Evolutionary conservation across 805 yeast species (phyloP).

Genomic region (Candida namnaoensis): DNA sequence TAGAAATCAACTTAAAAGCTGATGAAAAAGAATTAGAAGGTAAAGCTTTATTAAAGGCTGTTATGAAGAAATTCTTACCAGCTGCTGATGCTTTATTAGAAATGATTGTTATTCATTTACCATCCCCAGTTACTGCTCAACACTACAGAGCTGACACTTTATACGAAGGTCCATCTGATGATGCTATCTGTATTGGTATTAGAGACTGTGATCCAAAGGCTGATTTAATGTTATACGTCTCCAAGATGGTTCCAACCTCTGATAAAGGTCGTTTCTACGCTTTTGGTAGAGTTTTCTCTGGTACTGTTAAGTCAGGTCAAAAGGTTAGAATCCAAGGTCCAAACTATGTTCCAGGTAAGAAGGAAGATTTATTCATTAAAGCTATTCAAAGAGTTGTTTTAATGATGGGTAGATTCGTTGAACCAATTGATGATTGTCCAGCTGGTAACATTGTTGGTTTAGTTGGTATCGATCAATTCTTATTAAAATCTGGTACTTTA

Average conservation of each 20-base stretch:
- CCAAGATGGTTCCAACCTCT: constrained; percentile 99
- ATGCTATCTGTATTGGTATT: constrained; percentile 83
- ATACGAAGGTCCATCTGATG: constrained; percentile 98
- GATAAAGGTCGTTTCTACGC: constrained; percentile 99
- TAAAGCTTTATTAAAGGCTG: constrained; percentile 95
- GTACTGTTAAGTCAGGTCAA: constrained; percentile 98
- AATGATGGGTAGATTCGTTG: constrained; percentile 99
- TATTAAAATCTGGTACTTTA: constrained; percentile 98
- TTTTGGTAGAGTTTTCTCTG: constrained; percentile 99
- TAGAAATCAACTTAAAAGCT: constrained; percentile 87
- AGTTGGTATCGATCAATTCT: constrained; percentile 99
- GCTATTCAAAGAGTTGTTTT: constrained; percentile 98
- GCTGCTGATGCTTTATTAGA: constrained; percentile 99
- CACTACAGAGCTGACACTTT: constrained; percentile 97
- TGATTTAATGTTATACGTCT: constrained; percentile 97
- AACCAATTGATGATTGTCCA: constrained; percentile 98
- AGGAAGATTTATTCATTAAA: constrained; percentile 95
- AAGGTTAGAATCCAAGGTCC: constrained; percentile 99
- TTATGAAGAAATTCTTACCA: constrained; percentile 99
- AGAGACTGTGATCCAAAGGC: constrained; percentile 98
- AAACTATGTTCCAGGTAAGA: constrained; percentile 97
- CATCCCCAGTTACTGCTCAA: constrained; percentile 99
- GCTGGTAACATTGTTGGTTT: constrained; percentile 99
- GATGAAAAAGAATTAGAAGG: constrained; percentile 99
- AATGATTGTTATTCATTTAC: constrained; percentile 97